These are phyloP conservation scores for Sordariomycetes sp. DNA, from an alignment of 2,329 filamentous ascomycete genomes.

Conservation along the genomic window DNA sequence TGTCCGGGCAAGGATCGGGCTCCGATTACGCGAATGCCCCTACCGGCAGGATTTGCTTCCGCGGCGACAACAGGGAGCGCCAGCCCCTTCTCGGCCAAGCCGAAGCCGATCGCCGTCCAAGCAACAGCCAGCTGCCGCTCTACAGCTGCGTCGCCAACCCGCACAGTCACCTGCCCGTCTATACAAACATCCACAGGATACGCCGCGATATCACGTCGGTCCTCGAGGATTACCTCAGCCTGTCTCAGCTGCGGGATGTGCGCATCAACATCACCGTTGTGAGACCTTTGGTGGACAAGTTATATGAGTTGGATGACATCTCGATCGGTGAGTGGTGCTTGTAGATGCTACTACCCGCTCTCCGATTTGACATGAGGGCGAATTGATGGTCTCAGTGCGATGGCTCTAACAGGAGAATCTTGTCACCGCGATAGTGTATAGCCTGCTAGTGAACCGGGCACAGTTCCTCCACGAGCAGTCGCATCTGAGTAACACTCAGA, in stretches of 20 bases:
- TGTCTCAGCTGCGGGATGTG: conserved; percentile 56
- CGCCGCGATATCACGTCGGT: conserved; percentile 49
- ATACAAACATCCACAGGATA: conserved; percentile 65
- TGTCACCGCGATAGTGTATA: conserved; percentile 48
- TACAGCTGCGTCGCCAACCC: conserved; percentile 43
- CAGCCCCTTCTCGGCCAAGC: neutral
- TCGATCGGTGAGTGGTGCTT: conserved; percentile 47
- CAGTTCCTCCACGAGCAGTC: conserved; percentile 70
- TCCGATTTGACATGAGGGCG: neutral
- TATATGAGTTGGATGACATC: conserved; percentile 68
- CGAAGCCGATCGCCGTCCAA: neutral
- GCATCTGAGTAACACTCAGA: conserved; percentile 64
- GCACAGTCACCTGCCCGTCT: conserved; percentile 54
- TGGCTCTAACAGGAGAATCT: neutral
- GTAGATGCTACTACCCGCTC: neutral
- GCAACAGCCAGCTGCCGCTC: conserved; percentile 15
- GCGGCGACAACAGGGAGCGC: neutral
- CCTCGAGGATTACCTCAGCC: conserved; percentile 18
- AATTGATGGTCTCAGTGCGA: neutral
- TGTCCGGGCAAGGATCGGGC: neutral
- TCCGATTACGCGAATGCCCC: neutral
- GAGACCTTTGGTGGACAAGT: conserved; percentile 68
- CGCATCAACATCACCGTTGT: conserved; percentile 73
- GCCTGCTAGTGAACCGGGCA: conserved; percentile 66
- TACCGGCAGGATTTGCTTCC: neutral